Evolutionary conservation across 805 yeast genomes (phyloP), one percentile per base, ranked within the genome.

Genomic region (Yarrowia sp.): DNA sequence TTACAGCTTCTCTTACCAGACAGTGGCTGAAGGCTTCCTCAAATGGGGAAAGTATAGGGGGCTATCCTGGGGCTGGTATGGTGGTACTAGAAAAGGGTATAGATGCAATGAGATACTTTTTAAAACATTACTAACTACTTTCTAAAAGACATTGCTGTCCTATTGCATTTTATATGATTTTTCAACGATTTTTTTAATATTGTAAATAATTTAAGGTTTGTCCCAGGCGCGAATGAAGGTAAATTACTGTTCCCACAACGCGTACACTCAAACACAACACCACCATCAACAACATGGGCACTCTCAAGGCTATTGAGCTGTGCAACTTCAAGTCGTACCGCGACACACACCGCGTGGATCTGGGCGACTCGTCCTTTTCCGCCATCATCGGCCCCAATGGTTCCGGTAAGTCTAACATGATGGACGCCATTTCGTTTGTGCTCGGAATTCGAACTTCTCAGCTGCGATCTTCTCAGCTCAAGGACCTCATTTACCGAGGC

Each of bases 331-430:
- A 95, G 78, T 92, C 98, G 0, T 95, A 95, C 73, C 80, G 83
- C 64, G 98, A 96, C 0, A 81, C 83, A 0, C 82, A 90, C 15
- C 80, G 81, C 5, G 84, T 93, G 22, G 96, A 95, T 2, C 89
- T 95, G 75, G 97, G 97, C 0, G 71, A 68, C 35, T 81, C 86
- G 11, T 84, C 92, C 0, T 95, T 95, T 78, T 90, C 97, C 0
- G 87, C 96, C 50, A 90, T 95, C 67, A 89, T 95, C 66, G 99
- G 99, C 1, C 98, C 98, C n/a, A 95, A 95, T 80, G 99, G 99
- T 38, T 89, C 98, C 0, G 99, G 99, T 8, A 95, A 95, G 77
- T 89, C 97, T 45, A 95, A 95, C 73, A 89, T 95, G 86, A 92
- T 95, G 89, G 99, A 95, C 74, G 98, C 99, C 39, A 88, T 95